Base-by-base conservation (phyloP, 2,329 filamentous ascomycete genomes). In the Blastomyces silverae region DNA sequence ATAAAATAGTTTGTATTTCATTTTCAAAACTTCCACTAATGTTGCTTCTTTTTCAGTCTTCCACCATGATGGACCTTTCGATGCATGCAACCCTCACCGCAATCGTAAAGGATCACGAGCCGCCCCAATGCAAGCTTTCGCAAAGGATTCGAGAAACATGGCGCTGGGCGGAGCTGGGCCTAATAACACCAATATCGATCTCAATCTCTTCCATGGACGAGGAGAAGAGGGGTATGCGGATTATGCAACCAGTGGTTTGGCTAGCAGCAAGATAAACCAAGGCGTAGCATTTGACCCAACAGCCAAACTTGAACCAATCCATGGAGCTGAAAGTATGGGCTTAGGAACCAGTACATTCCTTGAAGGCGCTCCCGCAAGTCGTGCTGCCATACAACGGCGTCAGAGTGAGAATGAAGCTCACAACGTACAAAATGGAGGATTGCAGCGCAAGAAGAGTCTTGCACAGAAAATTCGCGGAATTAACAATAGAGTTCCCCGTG, bases 21-120 rank as follows among this genome's bases (percentile, higher is more conserved):
- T 44, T 44, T 53, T 20, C 17, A 20, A 46, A 46, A 22, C 31
- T 46, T 64, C 64, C n/a, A 59, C 17, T 62, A 39, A 13, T 53
- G 66, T 42, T 63, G 10, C 48, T 8, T 8, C 10, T 28, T 17
- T 50, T 67, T 28, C 6, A 96, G 92, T 96, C 70, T 96, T 97
- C 78, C 94, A 99, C 73, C 94, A 99, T 73, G 94, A 97, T 73
- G 94, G 94, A 0, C 94, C 94, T 4, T 99, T 97, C 72, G 94
- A 99, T 77, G 94, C 94, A 25, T 90, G 94, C 75, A 96, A 96
- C 76, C 92, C 94, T 4, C 90, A 96, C 75, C 90, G 94, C 69
- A 99, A 97, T 77, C 87, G 90, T 65, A 89, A 90, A 73, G 90
- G 88, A 71, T 87, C 89, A 72, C 86, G 88, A 66, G 87, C 89